Conservation (phyloP, 331 rosid genomes). For the Quercus tomentella region DNA sequence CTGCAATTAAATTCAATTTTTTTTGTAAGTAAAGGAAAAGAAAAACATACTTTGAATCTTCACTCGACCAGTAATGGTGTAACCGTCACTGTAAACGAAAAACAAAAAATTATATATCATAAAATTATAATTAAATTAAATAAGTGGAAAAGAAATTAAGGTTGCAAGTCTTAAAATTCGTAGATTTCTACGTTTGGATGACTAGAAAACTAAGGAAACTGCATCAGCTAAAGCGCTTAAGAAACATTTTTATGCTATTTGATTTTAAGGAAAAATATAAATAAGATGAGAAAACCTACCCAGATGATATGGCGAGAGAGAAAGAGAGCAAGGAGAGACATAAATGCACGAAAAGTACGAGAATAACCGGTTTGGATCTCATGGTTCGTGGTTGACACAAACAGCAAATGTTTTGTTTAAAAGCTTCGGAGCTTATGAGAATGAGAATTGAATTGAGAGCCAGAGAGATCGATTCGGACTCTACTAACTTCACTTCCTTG, state of each 20-base stretch:
- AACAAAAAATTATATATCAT: neutral
- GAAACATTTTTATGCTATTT: too few relatives aligned
- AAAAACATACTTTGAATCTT: constrained; percentile 69
- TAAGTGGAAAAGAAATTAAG: neutral
- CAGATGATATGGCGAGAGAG: constrained; percentile 58
- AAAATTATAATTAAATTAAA: neutral
- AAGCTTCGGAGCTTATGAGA: constrained; percentile 11
- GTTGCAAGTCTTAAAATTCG: neutral
- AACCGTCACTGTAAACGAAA: constrained; percentile 69
- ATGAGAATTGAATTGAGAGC: neutral
- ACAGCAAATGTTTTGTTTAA: constrained; percentile 1
- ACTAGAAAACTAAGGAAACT: too few relatives aligned
- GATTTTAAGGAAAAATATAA: neutral
- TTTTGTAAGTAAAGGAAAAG: neutral
- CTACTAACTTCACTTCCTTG: neutral
- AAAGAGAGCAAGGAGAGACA: constrained; percentile 47
- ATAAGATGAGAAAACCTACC: constrained; percentile 37
- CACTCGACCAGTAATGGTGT: constrained; percentile 84
- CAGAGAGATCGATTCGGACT: neutral
- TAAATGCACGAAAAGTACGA: constrained; percentile 38
- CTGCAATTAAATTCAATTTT: neutral
- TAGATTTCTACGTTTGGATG: too few relatives aligned
- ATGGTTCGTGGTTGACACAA: constrained; percentile 29
- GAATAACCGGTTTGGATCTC: constrained; percentile 39
- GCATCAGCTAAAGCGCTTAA: too few relatives aligned